Conservation (phyloP, 306 rosid species). For the Vachellia pachyceras region DNA sequence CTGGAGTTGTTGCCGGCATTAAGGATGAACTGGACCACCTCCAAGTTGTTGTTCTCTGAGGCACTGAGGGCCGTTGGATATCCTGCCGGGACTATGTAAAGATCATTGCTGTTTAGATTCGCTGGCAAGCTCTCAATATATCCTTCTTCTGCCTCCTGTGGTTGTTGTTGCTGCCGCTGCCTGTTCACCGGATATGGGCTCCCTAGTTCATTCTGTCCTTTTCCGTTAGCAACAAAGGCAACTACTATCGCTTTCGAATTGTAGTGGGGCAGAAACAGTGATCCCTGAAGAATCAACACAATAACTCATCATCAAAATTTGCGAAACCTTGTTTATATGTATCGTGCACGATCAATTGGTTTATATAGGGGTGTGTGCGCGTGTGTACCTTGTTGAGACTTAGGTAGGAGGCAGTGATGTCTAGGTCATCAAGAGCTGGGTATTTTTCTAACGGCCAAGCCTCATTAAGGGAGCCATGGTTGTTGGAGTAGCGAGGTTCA, state of each 20-base stretch:
- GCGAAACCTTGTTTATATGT: too few relatives aligned
- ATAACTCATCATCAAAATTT: not conserved
- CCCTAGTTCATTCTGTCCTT: slow-evolving; percentile 27
- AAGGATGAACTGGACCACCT: slow-evolving; percentile 37
- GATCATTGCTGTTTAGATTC: slow-evolving; percentile 21
- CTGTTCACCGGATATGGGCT: not conserved
- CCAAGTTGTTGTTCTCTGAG: slow-evolving; percentile 3
- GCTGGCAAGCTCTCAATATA: slow-evolving; percentile 31
- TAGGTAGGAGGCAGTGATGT: not conserved
- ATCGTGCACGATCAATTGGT: too few relatives aligned
- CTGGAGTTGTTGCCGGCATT: slow-evolving; percentile 50
- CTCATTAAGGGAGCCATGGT: slow-evolving; percentile 39
- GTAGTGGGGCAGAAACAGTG: slow-evolving; percentile 36
- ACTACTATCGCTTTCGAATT: slow-evolving; percentile 28
- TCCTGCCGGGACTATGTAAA: slow-evolving; percentile 42
- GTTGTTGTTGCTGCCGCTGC: not conserved
- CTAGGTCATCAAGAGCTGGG: slow-evolving; percentile 23
- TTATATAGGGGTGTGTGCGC: too few relatives aligned
- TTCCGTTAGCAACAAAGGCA: slow-evolving; percentile 19
- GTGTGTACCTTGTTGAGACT: slow-evolving; percentile 32
- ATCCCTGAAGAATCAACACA: slow-evolving; percentile 17
- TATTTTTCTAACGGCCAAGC: not conserved
- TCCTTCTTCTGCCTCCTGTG: not conserved
- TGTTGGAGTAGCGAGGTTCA: slow-evolving; percentile 24
- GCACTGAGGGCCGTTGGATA: slow-evolving; percentile 45